These are phyloP conservation scores for Xylariaceae sp. DNA, from an alignment of 2,329 filamentous ascomycete genomes.

Conservation along the genomic window DNA sequence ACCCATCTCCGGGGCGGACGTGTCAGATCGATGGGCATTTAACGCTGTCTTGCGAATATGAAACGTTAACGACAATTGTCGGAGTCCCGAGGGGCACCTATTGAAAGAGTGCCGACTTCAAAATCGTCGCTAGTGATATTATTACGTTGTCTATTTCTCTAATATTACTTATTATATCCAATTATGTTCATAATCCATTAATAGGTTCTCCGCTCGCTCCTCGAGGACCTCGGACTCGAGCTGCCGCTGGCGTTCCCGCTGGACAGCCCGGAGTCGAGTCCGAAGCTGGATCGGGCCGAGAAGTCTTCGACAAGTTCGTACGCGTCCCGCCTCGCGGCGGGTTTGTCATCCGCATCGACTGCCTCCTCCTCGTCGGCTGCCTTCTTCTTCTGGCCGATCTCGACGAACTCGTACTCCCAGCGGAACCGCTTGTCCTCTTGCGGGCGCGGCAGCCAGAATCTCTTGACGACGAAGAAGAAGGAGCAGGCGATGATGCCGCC, in stretches of 20 bases:
- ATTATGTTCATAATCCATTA: conserved; percentile 19
- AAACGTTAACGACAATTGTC: too few relatives aligned
- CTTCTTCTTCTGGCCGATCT: conserved; percentile 68
- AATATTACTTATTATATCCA: conserved; percentile 26
- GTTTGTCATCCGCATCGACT: not conserved
- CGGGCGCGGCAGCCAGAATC: conserved; percentile 77
- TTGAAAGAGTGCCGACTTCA: too few relatives aligned
- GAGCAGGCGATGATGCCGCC: conserved; percentile 78
- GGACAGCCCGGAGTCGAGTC: conserved; percentile 14
- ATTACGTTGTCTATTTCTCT: conserved; percentile 16
- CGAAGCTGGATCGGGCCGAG: conserved; percentile 20
- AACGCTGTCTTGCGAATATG: too few relatives aligned
- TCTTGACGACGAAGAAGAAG: conserved; percentile 80
- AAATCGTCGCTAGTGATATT: conserved; percentile 3
- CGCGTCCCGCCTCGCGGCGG: not conserved
- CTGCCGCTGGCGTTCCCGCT: conserved; percentile 23
- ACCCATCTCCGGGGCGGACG: too few relatives aligned
- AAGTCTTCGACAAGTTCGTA: conserved; percentile 16
- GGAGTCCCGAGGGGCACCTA: too few relatives aligned
- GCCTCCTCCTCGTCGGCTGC: conserved; percentile 28
- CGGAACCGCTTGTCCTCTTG: conserved; percentile 84
- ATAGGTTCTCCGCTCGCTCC: conserved; percentile 17
- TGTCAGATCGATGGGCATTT: too few relatives aligned
- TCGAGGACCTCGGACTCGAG: conserved; percentile 19
- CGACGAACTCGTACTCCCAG: conserved; percentile 95